Conservation (phyloP, 2,329 filamentous ascomycete species). For the Botrytis byssoidea region DNA sequence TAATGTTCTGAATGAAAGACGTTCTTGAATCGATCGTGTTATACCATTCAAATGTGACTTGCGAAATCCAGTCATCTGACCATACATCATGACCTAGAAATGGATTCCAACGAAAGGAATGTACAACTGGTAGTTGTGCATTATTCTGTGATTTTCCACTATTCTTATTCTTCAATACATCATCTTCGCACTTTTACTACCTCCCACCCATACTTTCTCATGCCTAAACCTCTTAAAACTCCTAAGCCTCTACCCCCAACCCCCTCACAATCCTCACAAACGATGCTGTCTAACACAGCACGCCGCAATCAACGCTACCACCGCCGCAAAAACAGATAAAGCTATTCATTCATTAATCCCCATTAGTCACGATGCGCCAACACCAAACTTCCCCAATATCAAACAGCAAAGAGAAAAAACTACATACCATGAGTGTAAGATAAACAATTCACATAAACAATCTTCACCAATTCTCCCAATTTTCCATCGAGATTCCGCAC, state of each 20-base stretch:
- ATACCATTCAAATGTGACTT: background rate
- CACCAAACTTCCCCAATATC: background rate
- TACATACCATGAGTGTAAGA: conserved; percentile 30
- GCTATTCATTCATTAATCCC: background rate
- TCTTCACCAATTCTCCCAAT: conserved; percentile 26
- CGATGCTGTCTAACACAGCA: background rate
- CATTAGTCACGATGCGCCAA: background rate
- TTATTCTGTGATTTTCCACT: background rate
- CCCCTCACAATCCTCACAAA: background rate
- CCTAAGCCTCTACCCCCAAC: background rate
- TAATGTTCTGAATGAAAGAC: too few relatives aligned
- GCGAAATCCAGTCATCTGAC: background rate
- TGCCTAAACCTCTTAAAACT: background rate
- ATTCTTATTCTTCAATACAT: background rate
- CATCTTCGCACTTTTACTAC: background rate
- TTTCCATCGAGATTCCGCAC: conserved; percentile 23
- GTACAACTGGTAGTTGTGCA: background rate
- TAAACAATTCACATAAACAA: conserved; percentile 29
- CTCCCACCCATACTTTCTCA: background rate
- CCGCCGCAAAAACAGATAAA: background rate
- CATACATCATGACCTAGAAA: fast-evolving
- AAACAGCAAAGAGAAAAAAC: background rate
- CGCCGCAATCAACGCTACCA: conserved; percentile 7
- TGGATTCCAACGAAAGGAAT: background rate
- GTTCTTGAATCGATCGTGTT: background rate